Conservation (phyloP, 495 filamentous ascomycete species). For the Penicillium waksmanii region DNA sequence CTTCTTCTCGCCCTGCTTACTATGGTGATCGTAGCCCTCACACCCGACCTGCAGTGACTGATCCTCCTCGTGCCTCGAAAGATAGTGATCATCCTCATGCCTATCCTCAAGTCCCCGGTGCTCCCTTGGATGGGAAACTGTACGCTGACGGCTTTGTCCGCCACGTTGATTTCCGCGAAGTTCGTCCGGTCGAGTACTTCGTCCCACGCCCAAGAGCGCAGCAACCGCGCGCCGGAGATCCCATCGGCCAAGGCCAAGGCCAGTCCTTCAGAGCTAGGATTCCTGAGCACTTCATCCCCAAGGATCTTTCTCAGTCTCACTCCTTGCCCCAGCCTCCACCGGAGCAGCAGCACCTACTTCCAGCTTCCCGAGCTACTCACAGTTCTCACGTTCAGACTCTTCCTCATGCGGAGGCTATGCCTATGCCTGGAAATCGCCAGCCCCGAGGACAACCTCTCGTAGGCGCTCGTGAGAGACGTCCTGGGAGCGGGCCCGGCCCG, state of each 20-base stretch:
- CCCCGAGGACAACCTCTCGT: conserved; percentile 10
- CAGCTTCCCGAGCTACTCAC: conserved; percentile 18
- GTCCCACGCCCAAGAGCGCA: conserved; percentile 24
- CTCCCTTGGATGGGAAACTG: conserved; percentile 25
- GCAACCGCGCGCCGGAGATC: not conserved
- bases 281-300: conserved; percentile 19
- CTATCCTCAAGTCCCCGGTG: conserved; percentile 20
- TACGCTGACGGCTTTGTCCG: conserved; percentile 48
- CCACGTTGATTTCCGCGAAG: conserved; percentile 36
- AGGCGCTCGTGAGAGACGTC: conserved; percentile 24
- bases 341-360: conserved; percentile 9
- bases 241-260: not conserved
- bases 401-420: conserved; percentile 8
- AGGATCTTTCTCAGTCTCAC: conserved; percentile 18
- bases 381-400: conserved; percentile 19
- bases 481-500: conserved; percentile 19
- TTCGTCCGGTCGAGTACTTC: conserved; percentile 28
- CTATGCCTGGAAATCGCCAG: conserved; percentile 12
- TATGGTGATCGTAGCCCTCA: conserved; percentile 26
- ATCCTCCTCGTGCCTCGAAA: conserved; percentile 11
- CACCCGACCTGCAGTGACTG: conserved; percentile 13
- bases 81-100: not conserved
- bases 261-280: conserved; percentile 9
- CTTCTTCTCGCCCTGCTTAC: conserved; percentile 21
- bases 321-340: conserved; percentile 9